A percentile compares a stretch with the other conserved stretches of the same genome.
Evolutionary conservation across 495 filamentous ascomycete species (phyloP).

Genomic region (Lepidopterella palustris): DNA sequence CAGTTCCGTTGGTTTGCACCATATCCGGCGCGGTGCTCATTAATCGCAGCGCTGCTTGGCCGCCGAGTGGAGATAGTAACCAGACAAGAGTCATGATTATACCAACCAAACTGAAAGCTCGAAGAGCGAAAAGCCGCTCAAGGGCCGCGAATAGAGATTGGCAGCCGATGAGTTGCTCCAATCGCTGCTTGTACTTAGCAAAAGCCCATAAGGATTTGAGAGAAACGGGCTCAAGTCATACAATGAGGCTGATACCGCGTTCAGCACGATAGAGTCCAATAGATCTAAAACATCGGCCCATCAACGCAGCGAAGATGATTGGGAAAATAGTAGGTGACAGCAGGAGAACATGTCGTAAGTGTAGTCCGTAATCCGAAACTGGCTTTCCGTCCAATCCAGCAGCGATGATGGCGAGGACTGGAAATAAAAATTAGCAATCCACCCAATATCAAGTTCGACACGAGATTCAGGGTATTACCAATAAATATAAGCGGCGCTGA

Average conservation of each 20-base stretch:
- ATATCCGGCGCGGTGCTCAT: neutral
- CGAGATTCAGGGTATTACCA: too few species aligned
- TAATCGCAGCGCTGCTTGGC: constrained; percentile 26
- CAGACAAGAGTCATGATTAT: constrained; percentile 23
- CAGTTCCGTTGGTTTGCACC: neutral
- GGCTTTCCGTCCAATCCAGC: too few species aligned
- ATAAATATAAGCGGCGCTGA: too few species aligned
- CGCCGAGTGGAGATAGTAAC: constrained; percentile 28
- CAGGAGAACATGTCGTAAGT: too few species aligned
- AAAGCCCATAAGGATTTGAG: too few species aligned
- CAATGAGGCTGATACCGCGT: constrained; percentile 21
- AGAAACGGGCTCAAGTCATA: too few species aligned
- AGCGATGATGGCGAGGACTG: too few species aligned
- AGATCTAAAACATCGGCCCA: constrained; percentile 18
- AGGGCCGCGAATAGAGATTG: constrained; percentile 25
- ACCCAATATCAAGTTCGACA: too few species aligned
- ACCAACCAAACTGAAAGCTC: constrained; percentile 25
- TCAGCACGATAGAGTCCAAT: constrained; percentile 22
- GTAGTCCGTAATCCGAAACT: too few species aligned
- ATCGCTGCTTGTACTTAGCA: too few species aligned
- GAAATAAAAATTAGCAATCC: too few species aligned
- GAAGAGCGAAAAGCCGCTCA: constrained; percentile 22
- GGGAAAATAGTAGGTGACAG: constrained; percentile 30
- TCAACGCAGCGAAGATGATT: constrained; percentile 26
- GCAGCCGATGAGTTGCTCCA: constrained; percentile 26